Evolutionary conservation across 2,329 filamentous ascomycete genomes (phyloP).

Genomic region (Epichloe sylvatica): DNA sequence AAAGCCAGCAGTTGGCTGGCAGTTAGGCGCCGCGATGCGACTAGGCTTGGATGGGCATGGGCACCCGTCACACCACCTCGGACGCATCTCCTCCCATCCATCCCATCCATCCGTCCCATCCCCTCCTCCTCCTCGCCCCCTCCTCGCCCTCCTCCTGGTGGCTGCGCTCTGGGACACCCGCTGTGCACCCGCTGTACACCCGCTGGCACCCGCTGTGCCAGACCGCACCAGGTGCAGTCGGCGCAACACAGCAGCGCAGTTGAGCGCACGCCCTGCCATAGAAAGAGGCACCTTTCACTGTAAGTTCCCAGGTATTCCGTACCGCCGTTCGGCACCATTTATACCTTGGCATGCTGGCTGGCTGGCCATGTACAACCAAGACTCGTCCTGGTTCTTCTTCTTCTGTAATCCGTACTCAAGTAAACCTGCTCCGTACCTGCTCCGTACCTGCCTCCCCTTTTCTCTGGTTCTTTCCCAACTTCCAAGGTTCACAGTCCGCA

Average conservation of each 20-base stretch:
- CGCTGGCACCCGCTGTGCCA: too few relatives aligned
- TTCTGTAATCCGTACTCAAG: too few relatives aligned
- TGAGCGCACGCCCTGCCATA: not conserved
- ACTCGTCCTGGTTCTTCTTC: not conserved
- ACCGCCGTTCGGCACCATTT: too few relatives aligned
- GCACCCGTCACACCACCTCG: conserved; percentile 4
- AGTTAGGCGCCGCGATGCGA: conserved; percentile 4
- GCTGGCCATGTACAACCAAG: too few relatives aligned
- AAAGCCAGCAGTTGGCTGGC: not conserved
- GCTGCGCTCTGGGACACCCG: too few relatives aligned
- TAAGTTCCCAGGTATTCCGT: not conserved
- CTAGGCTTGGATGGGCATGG: not conserved
- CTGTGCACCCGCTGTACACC: too few relatives aligned
- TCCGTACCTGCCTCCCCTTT: not conserved
- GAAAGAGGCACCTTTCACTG: not conserved
- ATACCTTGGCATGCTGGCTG: too few relatives aligned
- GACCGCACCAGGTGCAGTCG: too few relatives aligned
- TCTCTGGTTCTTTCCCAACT: not conserved
- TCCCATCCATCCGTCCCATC: not conserved
- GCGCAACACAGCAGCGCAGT: too few relatives aligned
- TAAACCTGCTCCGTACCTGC: not conserved
- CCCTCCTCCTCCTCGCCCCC: too few relatives aligned
- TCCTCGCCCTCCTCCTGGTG: too few relatives aligned
- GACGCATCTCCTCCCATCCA: not conserved
- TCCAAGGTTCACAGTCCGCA: not conserved